Percentiles rank a stretch among this genome's conserved stretches.
Conservation (phyloP, 164 flowering plant genomes). For the Malania oleifera region DNA sequence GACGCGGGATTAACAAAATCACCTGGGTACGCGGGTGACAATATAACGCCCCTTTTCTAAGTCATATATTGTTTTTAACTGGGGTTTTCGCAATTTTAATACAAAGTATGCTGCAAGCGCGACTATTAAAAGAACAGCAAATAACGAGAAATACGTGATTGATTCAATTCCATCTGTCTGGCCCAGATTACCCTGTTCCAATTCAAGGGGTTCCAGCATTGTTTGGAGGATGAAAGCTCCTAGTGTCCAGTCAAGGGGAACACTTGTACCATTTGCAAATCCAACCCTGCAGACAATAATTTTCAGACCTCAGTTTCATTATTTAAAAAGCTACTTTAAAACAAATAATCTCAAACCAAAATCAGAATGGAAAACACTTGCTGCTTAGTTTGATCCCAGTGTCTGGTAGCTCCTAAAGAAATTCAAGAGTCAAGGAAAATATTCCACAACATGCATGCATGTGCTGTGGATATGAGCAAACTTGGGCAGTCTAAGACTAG, state of each 20-base stretch:
- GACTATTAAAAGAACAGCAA: conserved; percentile 35
- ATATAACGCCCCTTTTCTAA: conserved; percentile 52
- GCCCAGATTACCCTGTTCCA: conserved; percentile 19
- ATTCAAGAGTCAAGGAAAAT: too few species aligned
- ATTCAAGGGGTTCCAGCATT: conserved; percentile 25
- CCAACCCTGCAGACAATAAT: conserved; percentile 28
- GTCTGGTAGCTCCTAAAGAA: too few species aligned
- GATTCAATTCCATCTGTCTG: conserved; percentile 28
- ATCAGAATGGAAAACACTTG: too few species aligned
- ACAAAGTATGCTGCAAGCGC: conserved; percentile 31
- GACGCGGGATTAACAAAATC: too few species aligned
- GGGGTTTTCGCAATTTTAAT: conserved; percentile 39
- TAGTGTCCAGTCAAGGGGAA: conserved; percentile 46
- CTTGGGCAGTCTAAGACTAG: too few species aligned
- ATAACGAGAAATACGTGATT: conserved; percentile 29
- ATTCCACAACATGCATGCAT: too few species aligned
- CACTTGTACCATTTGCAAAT: conserved; percentile 24
- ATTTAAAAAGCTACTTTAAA: too few species aligned
- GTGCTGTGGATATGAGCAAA: too few species aligned
- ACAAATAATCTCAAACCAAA: too few species aligned
- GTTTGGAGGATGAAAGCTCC: conserved; percentile 46
- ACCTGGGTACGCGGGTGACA: conserved; percentile 33
- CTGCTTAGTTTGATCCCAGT: too few species aligned
- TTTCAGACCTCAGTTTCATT: neutral
- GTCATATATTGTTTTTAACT: conserved; percentile 48